A percentile compares a stretch with the other conserved stretches of the same genome.
phyloP scores from a whole-genome alignment of 2,329 filamentous ascomycete species.

The Fusarium foetens region DNA sequence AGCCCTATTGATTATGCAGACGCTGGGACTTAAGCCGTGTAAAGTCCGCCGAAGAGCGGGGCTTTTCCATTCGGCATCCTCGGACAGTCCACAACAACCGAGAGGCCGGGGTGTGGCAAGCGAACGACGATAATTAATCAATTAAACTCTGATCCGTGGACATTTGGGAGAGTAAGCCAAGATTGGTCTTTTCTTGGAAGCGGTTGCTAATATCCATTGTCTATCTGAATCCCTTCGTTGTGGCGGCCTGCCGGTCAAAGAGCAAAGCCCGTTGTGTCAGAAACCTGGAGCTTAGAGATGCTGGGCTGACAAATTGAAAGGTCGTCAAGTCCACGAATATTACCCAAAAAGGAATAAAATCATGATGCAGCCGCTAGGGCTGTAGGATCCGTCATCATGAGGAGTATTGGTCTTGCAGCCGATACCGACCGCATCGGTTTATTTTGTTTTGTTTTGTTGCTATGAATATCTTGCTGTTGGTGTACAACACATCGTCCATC shows the following conservation, averaged over 20 bases:
- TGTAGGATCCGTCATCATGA: slow-evolving; percentile 21
- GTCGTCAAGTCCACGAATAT: slow-evolving; percentile 14
- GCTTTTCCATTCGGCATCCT: slow-evolving; percentile 27
- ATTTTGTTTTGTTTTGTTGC: background rate
- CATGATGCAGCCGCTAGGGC: slow-evolving; percentile 22
- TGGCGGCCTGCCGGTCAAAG: slow-evolving; percentile 1
- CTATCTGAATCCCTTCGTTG: background rate
- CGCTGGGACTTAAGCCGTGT: slow-evolving; percentile 38
- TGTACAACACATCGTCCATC: background rate
- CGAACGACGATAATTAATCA: slow-evolving; percentile 12
- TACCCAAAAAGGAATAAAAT: slow-evolving; percentile 20
- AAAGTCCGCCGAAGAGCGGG: slow-evolving; percentile 40
- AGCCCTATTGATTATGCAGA: slow-evolving; percentile 12
- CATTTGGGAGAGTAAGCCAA: background rate
- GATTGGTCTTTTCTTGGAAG: background rate
- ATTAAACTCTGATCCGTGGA: background rate
- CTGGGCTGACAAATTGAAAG: slow-evolving; percentile 34
- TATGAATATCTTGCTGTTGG: background rate
- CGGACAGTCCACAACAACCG: slow-evolving; percentile 35
- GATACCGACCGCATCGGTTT: background rate
- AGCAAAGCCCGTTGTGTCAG: background rate
- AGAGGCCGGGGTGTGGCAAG: slow-evolving; percentile 29
- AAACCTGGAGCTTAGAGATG: background rate
- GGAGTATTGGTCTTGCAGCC: background rate
- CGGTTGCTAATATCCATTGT: background rate